Conservation (phyloP, 2,329 filamentous ascomycete species). For the Aspergillus sp. region DNA sequence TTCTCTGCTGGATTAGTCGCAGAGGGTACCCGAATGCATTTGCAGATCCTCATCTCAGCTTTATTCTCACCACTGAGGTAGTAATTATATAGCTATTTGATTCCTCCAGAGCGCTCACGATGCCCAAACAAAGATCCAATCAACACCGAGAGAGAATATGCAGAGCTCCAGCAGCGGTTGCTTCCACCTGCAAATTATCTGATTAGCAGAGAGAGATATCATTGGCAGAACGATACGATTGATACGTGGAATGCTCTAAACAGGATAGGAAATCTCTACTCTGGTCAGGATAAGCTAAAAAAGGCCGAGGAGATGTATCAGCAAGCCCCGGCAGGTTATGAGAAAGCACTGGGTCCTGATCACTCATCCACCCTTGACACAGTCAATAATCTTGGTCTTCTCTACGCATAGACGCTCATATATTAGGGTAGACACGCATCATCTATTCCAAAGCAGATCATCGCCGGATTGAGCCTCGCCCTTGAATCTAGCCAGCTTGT, state of each 20-base stretch:
- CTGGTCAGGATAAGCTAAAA: slow-evolving; percentile 1
- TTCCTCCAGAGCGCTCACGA: too few relatives aligned
- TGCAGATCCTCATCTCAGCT: too few relatives aligned
- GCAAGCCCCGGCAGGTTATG: background rate
- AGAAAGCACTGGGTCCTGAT: slow-evolving; percentile 2
- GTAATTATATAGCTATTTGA: too few relatives aligned
- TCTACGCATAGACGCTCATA: slow-evolving; percentile 3
- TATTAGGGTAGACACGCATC: background rate
- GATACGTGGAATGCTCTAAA: slow-evolving; percentile 10
- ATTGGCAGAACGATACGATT: background rate
- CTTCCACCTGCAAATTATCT: slow-evolving; percentile 20
- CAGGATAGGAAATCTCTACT: slow-evolving; percentile 21
- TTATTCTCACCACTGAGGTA: too few relatives aligned
- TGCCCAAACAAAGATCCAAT: background rate
- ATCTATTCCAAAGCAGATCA: background rate
- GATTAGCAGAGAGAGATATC: background rate
- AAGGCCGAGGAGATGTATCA: slow-evolving; percentile 2
- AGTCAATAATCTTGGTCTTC: slow-evolving; percentile 14
- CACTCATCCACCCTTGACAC: slow-evolving; percentile 9
- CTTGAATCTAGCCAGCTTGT: background rate
- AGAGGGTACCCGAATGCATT: too few relatives aligned
- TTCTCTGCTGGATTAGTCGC: too few relatives aligned
- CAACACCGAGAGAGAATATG: slow-evolving; percentile 7
- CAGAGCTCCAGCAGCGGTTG: slow-evolving; percentile 18
- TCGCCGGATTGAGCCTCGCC: background rate